A percentile compares a stretch with the other conserved stretches of the same genome.
Evolutionary conservation across 805 yeast genomes (phyloP).

Genomic region (Gaillardinia entomophila): DNA sequence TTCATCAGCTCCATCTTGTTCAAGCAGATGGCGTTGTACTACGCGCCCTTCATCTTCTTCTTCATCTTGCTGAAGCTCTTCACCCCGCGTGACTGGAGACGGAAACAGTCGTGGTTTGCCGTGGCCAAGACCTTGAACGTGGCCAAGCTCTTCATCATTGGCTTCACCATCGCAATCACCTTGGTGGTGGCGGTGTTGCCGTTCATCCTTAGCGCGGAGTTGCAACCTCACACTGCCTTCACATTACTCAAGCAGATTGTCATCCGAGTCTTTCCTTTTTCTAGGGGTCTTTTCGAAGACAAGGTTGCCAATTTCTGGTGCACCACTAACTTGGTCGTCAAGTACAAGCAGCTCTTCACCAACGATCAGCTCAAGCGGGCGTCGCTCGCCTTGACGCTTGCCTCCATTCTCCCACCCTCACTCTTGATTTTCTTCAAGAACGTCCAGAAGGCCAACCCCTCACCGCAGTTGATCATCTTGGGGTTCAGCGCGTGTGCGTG

Average conservation of each 20-base stretch:
- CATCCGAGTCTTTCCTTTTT: constrained; percentile 80
- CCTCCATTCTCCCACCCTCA: constrained; percentile 27
- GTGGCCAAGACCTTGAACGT: constrained; percentile 38
- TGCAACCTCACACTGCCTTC: constrained; percentile 17
- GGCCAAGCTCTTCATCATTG: constrained; percentile 56
- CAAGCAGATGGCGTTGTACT: constrained; percentile 94
- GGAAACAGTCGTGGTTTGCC: constrained; percentile 9
- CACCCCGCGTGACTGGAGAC: constrained; percentile 7
- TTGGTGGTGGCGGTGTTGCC: constrained; percentile 54
- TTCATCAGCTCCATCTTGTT: constrained; percentile 76
- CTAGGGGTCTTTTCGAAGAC: constrained; percentile 92
- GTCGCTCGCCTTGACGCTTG: constrained; percentile 50
- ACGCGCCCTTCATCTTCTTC: constrained; percentile 82
- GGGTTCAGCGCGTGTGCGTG: constrained; percentile 78
- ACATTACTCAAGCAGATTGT: constrained; percentile 51
- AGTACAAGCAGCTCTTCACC: constrained; percentile 54
- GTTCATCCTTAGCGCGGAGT: constrained; percentile 34
- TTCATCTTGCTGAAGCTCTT: constrained; percentile 57
- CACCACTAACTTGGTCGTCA: constrained; percentile 73
- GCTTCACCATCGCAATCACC: constrained; percentile 54
- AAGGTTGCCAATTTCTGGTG: constrained; percentile 98
- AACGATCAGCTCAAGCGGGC: constrained; percentile 52
- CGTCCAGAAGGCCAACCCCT: constrained; percentile 10
- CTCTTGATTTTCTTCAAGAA: constrained; percentile 32
- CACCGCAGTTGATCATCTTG: constrained; percentile 36